phyloP scores from a whole-genome alignment of 345 rosid genomes.

The Arabis alpina region DNA sequence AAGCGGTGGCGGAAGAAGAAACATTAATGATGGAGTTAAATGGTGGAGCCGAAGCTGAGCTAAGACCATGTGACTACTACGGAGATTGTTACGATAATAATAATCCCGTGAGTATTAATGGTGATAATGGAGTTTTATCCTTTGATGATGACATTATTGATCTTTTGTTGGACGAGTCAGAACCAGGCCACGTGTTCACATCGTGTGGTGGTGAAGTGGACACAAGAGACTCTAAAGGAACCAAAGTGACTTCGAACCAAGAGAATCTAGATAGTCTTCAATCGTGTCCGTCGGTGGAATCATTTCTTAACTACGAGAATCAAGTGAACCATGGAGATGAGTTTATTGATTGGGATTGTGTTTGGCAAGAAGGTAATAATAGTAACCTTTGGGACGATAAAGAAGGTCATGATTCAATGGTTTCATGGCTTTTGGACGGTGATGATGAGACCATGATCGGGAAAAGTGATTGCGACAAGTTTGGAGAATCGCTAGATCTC shows the following conservation, averaged over 20 bases:
- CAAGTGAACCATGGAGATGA: conserved; percentile 30
- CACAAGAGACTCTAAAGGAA: conserved; percentile 14
- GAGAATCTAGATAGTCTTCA: conserved; percentile 16
- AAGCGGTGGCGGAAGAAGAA: conserved; percentile 18
- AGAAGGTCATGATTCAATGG: conserved; percentile 30
- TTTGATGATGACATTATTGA: conserved; percentile 42
- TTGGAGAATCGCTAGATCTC: conserved; percentile 30
- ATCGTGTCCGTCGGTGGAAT: conserved; percentile 31
- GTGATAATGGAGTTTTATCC: conserved; percentile 26
- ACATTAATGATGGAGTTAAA: conserved; percentile 24
- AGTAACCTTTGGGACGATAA: conserved; percentile 31
- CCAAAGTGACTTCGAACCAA: conserved; percentile 20
- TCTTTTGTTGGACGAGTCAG: conserved; percentile 36
- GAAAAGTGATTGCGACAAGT: conserved; percentile 10
- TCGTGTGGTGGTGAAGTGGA: conserved; percentile 27
- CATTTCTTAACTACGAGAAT: conserved; percentile 25
- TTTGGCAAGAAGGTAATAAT: conserved; percentile 40
- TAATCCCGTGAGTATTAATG: conserved; percentile 31
- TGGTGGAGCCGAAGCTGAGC: conserved; percentile 40
- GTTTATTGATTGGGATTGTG: conserved; percentile 45
- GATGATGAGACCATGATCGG: conserved; percentile 36
- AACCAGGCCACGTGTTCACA: conserved; percentile 28
- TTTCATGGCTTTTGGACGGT: conserved; percentile 46
- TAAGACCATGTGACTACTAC: conserved; percentile 18
- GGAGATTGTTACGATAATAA: conserved; percentile 1